Evolutionary conservation across 768 basidiomycete genomes (phyloP), one percentile per base, ranked within the genome.

Genomic region (Sarcodon sp.): DNA sequence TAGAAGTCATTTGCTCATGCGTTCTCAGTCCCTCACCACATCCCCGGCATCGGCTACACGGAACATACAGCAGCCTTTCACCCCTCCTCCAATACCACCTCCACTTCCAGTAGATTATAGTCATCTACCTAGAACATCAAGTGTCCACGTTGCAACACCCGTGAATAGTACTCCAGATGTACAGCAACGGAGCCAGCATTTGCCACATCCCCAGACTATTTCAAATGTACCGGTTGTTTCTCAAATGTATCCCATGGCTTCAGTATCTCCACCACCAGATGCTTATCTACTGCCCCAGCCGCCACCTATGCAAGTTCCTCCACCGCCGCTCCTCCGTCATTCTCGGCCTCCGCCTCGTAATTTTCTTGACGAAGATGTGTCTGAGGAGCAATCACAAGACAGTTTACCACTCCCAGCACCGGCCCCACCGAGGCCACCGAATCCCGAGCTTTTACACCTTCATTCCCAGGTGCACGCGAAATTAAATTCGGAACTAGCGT

Each of bases 381-480:
- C 47, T 31, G 33, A 12, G 33, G 54, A 34, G 36, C 48, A 16
- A 49, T 33, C 11, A 54, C 58, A 53, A 58, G 50, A 53, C 59
- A 18, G 50, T 59, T 55, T 57, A 50, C 63, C 54, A 35, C 54
- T 56, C 33, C 58, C 57, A 33, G 55, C 52, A 7, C 49, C 57
- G 34, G 54, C 76, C 44, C 89, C 89, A 50, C 84, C 83, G 37
- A 82, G 87, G 27, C 90, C 89, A 15, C 87, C 85, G 4, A 91
- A 94, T 65, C 91, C 90, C 45, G 89, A 94, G 59, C 72, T 96
- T 11, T 71, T 96, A 50, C 77, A 73, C 15, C 71, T 97, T 16
- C 89, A 94, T 52, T 69, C 75, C 10, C 75, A 77, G 55, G 77
- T 96, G 37, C 82, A 89, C 60, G 73, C 76, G 36, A 88, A 85